A percentile compares a stretch with the other conserved stretches of the same genome.
phyloP scores from a whole-genome alignment of 139 green algal species.

The Tetraselmis chui region DNA sequence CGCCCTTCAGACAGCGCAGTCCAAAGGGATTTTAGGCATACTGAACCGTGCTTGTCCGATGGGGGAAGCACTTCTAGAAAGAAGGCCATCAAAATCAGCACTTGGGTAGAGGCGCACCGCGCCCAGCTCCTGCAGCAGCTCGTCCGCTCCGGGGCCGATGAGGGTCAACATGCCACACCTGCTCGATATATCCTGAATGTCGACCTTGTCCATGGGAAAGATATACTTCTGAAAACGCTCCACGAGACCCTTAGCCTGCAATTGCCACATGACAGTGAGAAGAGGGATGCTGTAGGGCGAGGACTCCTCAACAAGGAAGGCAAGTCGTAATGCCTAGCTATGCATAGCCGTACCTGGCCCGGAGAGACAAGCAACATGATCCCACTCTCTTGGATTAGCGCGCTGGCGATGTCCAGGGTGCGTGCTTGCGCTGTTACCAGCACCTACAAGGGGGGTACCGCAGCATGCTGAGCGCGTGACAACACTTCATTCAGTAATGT shows the following conservation, averaged over 20 bases:
- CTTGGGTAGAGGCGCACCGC: too few species aligned
- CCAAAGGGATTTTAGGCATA: too few species aligned
- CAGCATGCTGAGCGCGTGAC: too few species aligned
- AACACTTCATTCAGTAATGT: too few species aligned
- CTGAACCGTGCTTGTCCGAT: too few species aligned
- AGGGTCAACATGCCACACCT: slow-evolving; percentile 53
- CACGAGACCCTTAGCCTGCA: slow-evolving; percentile 22
- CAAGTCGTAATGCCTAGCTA: too few species aligned
- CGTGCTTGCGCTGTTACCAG: slow-evolving; percentile 57
- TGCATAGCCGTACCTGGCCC: slow-evolving; percentile 2
- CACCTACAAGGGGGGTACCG: slow-evolving; percentile 46
- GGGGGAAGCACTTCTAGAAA: too few species aligned
- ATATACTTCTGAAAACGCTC: slow-evolving; percentile 70
- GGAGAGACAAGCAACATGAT: slow-evolving; percentile 54
- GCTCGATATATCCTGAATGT: slow-evolving; percentile 41
- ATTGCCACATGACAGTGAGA: too few species aligned
- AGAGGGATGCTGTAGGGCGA: too few species aligned
- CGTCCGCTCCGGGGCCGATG: slow-evolving; percentile 46
- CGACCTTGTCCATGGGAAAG: slow-evolving; percentile 60
- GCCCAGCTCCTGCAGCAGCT: slow-evolving; percentile 48
- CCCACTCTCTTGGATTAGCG: slow-evolving; percentile 31
- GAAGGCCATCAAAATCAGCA: too few species aligned
- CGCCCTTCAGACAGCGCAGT: background rate
- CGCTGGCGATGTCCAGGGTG: slow-evolving; percentile 52
- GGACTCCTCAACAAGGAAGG: too few species aligned